Conservation (phyloP, 2,329 filamentous ascomycete species). For the Huntiella moniliformis region DNA sequence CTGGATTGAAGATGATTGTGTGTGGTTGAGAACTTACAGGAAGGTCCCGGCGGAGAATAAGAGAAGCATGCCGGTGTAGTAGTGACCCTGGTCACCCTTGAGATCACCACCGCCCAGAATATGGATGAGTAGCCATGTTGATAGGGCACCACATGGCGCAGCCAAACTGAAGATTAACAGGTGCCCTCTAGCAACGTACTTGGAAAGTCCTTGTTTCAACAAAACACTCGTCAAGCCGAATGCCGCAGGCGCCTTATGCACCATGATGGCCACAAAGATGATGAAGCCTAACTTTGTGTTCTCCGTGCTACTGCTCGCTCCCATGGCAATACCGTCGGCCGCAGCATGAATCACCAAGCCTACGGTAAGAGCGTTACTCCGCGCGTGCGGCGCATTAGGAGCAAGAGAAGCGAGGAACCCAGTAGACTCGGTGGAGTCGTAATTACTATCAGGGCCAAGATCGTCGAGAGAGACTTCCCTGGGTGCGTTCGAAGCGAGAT, state of each 20-base stretch:
- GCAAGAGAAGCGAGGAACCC: constrained; percentile 40
- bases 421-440: constrained; percentile 37
- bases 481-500: constrained; percentile 44
- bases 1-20: not conserved
- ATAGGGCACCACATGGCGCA: constrained; percentile 67
- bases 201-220: constrained; percentile 77
- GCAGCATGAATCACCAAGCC: constrained; percentile 92
- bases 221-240: constrained; percentile 86
- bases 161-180: constrained; percentile 82
- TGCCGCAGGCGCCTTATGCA: constrained; percentile 89
- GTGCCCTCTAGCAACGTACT: constrained; percentile 66
- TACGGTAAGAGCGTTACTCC: constrained; percentile 64
- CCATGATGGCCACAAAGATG: constrained; percentile 90
- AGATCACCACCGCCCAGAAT: constrained; percentile 47
- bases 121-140: constrained; percentile 65
- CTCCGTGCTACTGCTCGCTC: constrained; percentile 61
- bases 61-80: constrained; percentile 81
- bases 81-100: constrained; percentile 46
- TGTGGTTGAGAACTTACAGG: constrained; percentile 39
- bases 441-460: constrained; percentile 28
- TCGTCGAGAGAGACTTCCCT: constrained; percentile 82
- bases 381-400: constrained; percentile 37
- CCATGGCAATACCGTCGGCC: constrained; percentile 88
- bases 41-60: constrained; percentile 96
- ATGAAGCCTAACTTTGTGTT: constrained; percentile 68